Conservation (phyloP, 768 basidiomycete species). For the Boletellus ananas region DNA sequence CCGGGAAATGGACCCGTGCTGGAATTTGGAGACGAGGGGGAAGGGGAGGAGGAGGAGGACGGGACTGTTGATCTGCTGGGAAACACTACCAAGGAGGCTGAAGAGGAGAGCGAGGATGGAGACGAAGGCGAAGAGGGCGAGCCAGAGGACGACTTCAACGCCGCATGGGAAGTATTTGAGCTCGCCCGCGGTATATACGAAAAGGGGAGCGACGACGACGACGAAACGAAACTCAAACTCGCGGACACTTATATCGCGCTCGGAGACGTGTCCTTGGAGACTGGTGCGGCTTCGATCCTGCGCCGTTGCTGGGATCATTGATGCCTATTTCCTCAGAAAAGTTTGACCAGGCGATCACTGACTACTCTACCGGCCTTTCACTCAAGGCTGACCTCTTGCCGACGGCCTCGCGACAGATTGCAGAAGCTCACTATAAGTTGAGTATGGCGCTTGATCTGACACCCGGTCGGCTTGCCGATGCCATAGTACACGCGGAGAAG, state of each 20-base stretch:
- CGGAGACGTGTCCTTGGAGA: conserved; percentile 96
- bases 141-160: conserved; percentile 96
- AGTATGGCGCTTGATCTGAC: conserved; percentile 92
- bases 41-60: conserved; percentile 58
- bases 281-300: conserved; percentile 53
- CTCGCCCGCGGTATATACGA: conserved; percentile 85
- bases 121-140: conserved; percentile 66
- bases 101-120: conserved; percentile 50
- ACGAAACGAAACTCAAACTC: conserved; percentile 70
- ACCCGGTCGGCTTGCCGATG: conserved; percentile 75
- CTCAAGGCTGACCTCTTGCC: conserved; percentile 76
- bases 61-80: conserved; percentile 62
- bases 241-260: conserved; percentile 89
- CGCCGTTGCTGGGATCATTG: not conserved
- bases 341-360: conserved; percentile 89
- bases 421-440: conserved; percentile 91
- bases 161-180: conserved; percentile 97
- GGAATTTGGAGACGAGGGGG: conserved; percentile 80
- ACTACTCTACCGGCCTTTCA: conserved; percentile 74
- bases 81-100: conserved; percentile 48
- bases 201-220: conserved; percentile 55
- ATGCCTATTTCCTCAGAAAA: conserved; percentile 57
- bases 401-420: conserved; percentile 86
- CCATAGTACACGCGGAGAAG: conserved; percentile 75
- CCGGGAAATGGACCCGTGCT: conserved; percentile 55